Conservation (phyloP, 2,329 filamentous ascomycete species). For the Seiridium cupressi region DNA sequence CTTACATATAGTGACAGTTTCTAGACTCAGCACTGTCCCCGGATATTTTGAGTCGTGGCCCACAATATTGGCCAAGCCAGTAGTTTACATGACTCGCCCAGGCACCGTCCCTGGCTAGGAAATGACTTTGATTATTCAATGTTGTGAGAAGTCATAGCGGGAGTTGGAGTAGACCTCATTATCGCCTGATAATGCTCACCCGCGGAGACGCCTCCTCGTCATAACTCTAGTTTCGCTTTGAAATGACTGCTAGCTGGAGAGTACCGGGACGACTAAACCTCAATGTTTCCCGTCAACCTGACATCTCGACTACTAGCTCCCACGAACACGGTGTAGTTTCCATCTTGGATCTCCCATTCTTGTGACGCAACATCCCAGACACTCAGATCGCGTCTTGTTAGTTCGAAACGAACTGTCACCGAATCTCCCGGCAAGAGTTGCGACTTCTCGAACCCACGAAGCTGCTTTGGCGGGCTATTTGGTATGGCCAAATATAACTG, state of each 20-base stretch:
- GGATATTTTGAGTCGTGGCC: too few species aligned
- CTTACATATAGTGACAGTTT: too few species aligned
- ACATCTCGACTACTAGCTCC: constrained; percentile 47
- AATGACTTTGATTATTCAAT: too few species aligned
- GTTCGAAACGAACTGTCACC: constrained; percentile 47
- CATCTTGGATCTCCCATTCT: constrained; percentile 56
- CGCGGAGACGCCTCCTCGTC: too few species aligned
- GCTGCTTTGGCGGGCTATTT: constrained; percentile 53
- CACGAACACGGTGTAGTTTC: constrained; percentile 39
- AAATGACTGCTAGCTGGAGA: background rate
- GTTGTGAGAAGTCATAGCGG: too few species aligned
- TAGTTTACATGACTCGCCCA: too few species aligned
- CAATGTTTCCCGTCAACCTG: constrained; percentile 33
- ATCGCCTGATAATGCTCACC: too few species aligned
- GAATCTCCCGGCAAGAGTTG: constrained; percentile 45
- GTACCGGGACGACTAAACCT: constrained; percentile 13
- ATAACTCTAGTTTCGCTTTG: too few species aligned
- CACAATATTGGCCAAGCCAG: too few species aligned
- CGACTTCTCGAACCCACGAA: constrained; percentile 63
- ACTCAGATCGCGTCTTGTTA: constrained; percentile 62
- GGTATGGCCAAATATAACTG: constrained; percentile 64
- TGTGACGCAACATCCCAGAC: constrained; percentile 61
- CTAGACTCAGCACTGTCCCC: too few species aligned
- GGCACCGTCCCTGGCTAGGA: too few species aligned
- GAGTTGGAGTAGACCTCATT: too few species aligned